Base-by-base conservation (phyloP, 2,329 filamentous ascomycete genomes). In the Colletotrichum sp. region DNA sequence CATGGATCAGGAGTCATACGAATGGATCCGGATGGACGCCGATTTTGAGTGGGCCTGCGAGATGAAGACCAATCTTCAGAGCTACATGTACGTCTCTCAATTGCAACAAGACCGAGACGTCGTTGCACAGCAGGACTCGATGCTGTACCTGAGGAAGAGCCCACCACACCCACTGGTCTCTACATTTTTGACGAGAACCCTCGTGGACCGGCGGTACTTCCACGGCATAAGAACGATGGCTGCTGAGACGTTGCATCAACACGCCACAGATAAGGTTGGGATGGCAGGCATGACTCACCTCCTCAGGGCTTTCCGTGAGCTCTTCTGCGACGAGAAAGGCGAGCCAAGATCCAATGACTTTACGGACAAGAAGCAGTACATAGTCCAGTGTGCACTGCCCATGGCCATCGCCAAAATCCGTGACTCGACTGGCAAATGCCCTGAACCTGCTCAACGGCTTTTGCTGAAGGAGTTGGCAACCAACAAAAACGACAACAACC, bases 81-180 rank as follows among this genome's bases (percentile, higher is more conserved):
- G 95, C 6, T 99, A 99, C 88, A 99, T 99, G 98, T 98, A 97
- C 83, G 92, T 98, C 75, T 98, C 97, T 27, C 97, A 99, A 84
- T 89, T 99, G 77, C 97, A 99, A 83, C 97, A 99, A 84, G 97
- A 99, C 85, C 91, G 96, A 80, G 98, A 99, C 83, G 95, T 99
- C 75, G 95, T 98, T 78, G 98, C 98, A n/a, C 92, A 94, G 79
- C 91, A 93, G 80, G 92, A 94, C 80, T 92, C 95, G 6, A 92
- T 98, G 86, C 89, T 97, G 81, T 95, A 94, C 82, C 91, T 98
- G 79, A 89, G 91, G 55, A 84, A 85, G 83, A 90, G 83, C 86
- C 93, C 92, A 63, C 90, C 95, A 27, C 95, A 96, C 84, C 93
- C 93, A 8, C 91, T 99, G 57, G 94, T 96, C 34, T 96, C 98